A percentile compares a stretch with the other conserved stretches of the same genome.
Evolutionary conservation across 345 rosid genomes (phyloP).

Genomic region (Gossypium raimondii): DNA sequence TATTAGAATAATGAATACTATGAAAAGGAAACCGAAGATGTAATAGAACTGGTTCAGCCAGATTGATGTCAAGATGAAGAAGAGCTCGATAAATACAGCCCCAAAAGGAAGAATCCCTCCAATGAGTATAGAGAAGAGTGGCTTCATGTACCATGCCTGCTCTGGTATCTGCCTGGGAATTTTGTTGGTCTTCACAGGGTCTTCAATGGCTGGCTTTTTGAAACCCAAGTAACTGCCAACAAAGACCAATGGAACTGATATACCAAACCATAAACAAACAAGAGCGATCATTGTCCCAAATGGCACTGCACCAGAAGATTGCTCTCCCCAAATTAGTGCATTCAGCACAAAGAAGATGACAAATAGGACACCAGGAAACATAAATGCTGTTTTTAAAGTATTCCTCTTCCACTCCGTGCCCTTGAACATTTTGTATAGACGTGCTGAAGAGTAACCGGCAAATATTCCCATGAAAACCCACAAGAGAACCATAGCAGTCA

Average conservation of each 20-base stretch:
- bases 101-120: conserved; percentile 99
- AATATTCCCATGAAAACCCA: conserved; percentile 98
- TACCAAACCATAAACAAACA: conserved; percentile 93
- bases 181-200: conserved; percentile 91
- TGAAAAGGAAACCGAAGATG: conserved; percentile 97
- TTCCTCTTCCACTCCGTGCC: conserved; percentile 93
- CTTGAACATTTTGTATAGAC: conserved; percentile 87
- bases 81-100: conserved; percentile 93
- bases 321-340: conserved; percentile 89
- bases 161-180: conserved; percentile 93
- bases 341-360: conserved; percentile 80
- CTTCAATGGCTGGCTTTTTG: conserved; percentile 88
- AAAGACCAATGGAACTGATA: conserved; percentile 90
- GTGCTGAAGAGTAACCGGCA: conserved; percentile 89
- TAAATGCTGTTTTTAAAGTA: conserved; percentile 83
- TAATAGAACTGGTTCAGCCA: conserved; percentile 99
- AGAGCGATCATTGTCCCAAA: conserved; percentile 97
- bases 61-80: conserved; percentile 92
- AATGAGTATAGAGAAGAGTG: conserved; percentile 80
- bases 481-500: conserved; percentile 97
- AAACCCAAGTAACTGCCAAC: conserved; percentile 92
- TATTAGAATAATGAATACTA: conserved; percentile 74
- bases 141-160: conserved; percentile 97
- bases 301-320: conserved; percentile 93
- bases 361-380: conserved; percentile 88